phyloP scores from a whole-genome alignment of 2,329 filamentous ascomycete genomes.

The Tympanopsis confertula region DNA sequence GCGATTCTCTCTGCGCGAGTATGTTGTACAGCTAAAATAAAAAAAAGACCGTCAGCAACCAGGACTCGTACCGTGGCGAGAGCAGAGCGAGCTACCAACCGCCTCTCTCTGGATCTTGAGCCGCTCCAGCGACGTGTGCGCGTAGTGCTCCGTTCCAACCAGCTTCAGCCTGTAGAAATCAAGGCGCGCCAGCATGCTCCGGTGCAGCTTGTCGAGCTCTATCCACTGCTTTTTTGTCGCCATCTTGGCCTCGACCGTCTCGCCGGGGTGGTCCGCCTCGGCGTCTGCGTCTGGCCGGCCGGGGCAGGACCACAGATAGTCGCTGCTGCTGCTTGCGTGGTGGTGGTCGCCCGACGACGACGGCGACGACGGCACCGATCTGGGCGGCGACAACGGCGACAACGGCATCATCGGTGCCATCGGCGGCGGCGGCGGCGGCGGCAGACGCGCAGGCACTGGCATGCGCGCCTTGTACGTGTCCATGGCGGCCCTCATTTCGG shows the following conservation, averaged over 20 bases:
- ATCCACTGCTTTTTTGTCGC: constrained; percentile 24
- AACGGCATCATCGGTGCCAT: too few relatives aligned
- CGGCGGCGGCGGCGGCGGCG: constrained; percentile 3
- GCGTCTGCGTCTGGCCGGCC: constrained; percentile 11
- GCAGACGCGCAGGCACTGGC: constrained; percentile 4
- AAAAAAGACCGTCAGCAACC: neutral
- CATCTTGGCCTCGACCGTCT: constrained; percentile 5
- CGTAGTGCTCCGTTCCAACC: constrained; percentile 50
- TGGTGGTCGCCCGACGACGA: too few relatives aligned
- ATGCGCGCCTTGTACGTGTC: constrained; percentile 22
- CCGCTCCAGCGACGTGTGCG: constrained; percentile 47
- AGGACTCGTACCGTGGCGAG: neutral
- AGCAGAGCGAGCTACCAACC: constrained; percentile 23
- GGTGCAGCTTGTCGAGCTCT: constrained; percentile 31
- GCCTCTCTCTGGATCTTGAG: constrained; percentile 50
- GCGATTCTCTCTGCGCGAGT: constrained; percentile 52
- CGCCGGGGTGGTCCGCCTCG: constrained; percentile 11
- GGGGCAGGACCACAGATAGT: too few relatives aligned
- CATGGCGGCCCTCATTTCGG: constrained; percentile 36
- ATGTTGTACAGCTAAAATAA: constrained; percentile 46
- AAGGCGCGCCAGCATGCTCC: constrained; percentile 37
- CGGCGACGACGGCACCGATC: too few relatives aligned
- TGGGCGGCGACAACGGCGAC: too few relatives aligned
- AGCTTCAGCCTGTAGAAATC: constrained; percentile 52
- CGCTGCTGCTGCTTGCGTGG: too few relatives aligned